Evolutionary conservation across 192 early-diverging fungal genomes (phyloP), one percentile per base, ranked within the genome.

Genomic region (Coemansia sp.): DNA sequence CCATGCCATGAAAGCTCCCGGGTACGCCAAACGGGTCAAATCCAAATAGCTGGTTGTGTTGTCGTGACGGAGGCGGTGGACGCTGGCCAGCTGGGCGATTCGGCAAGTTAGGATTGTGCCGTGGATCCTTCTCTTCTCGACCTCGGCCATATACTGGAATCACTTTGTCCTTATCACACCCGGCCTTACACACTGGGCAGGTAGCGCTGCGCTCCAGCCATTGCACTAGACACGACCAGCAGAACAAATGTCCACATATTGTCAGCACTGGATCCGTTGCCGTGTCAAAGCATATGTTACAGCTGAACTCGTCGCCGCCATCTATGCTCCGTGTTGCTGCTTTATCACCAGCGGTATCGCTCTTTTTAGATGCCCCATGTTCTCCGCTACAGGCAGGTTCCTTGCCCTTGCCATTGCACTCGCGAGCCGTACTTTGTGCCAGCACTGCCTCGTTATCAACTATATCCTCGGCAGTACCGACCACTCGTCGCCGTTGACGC

Each of bases 101-200:
- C 33, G 92, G 92, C 33, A 91, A 86, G 17, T 70, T 71, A 26
- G 75, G 43, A 28, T 78, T 73, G 8, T 71, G 68, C 32, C 84
- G 78, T 62, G 92, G 92, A 65, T 94, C 92, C 64, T 87, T 87
- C 53, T 87, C 87, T 66, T 92, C 89, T 67, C 86, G 87, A 32
- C 92, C 92, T 35, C 92, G 87, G 23, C 91, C 91, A 66, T 94
- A 94, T 35, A 94, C 86, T 0, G 92, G 92, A 65, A 94, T 92
- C 23, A 94, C 91, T 67, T 94, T 92, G 42, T 92, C 91, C 67
- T 89, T 88, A 21, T 89, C 90, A 75, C 91, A 92, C 39, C 92
- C 92, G 2, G 91, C 92, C 74, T 94, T 94, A 66, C 92, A 94
- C 16, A 94, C 91, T 6, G 92, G 92, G 55, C 92, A 94, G 1